Evolutionary conservation across 2,329 filamentous ascomycete genomes (phyloP).

Genomic region (Alternaria postmessia): DNA sequence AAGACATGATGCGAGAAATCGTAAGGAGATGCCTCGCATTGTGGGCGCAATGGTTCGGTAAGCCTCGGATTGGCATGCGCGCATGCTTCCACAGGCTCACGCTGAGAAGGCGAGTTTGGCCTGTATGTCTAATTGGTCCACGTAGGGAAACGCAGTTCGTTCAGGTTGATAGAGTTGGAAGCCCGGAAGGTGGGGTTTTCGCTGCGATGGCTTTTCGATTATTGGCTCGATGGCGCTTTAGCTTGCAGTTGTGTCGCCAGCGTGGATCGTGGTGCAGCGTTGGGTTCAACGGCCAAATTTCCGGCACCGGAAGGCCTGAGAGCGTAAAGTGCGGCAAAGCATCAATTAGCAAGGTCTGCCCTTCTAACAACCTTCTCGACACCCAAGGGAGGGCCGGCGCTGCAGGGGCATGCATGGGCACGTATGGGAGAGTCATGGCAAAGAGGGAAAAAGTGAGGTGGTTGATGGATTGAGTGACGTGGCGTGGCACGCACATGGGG

Average conservation of each 20-base stretch:
- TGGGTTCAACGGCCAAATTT: constrained; percentile 28
- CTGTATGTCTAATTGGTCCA: constrained; percentile 47
- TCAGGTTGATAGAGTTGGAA: constrained; percentile 37
- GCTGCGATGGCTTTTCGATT: constrained; percentile 27
- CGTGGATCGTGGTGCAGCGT: constrained; percentile 37
- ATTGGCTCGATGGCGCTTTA: constrained; percentile 38
- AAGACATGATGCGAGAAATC: constrained; percentile 35
- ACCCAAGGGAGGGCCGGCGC: constrained; percentile 32
- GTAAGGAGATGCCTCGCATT: constrained; percentile 34
- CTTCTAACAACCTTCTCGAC: constrained; percentile 26
- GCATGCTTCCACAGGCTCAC: constrained; percentile 32
- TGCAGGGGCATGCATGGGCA: constrained; percentile 35
- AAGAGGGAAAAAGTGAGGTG: constrained; percentile 24
- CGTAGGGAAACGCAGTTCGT: constrained; percentile 43
- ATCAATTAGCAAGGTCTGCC: constrained; percentile 29
- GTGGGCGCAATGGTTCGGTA: constrained; percentile 37
- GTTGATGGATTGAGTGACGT: constrained; percentile 44
- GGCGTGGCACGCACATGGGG: constrained; percentile 15
- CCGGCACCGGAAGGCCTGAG: constrained; percentile 27
- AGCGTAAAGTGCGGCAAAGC: constrained; percentile 29
- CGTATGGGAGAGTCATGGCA: constrained; percentile 27
- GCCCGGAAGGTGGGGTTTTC: constrained; percentile 38
- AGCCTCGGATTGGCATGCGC: constrained; percentile 43
- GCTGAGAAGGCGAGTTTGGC: constrained; percentile 36
- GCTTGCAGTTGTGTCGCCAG: constrained; percentile 38